These are phyloP conservation scores for Apiospora malaysiana DNA, from an alignment of 2,329 filamentous ascomycete genomes.

Conservation along the genomic window DNA sequence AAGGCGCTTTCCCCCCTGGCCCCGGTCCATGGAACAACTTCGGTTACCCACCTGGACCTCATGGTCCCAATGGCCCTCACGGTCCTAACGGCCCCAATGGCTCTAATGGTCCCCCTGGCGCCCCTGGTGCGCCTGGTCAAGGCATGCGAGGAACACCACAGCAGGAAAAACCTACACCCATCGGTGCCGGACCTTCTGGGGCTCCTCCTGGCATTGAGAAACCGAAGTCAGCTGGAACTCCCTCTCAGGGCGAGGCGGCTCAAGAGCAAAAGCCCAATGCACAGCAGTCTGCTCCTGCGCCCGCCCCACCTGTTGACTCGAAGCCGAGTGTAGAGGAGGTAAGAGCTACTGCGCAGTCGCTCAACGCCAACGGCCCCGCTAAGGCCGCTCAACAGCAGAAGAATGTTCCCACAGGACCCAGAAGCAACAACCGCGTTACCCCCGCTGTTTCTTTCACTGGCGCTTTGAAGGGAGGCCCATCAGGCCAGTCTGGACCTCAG, in stretches of 20 bases:
- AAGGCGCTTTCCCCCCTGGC: slow-evolving; percentile 69
- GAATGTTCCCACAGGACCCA: slow-evolving; percentile 52
- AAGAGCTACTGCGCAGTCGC: slow-evolving; percentile 57
- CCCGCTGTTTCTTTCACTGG: slow-evolving; percentile 70
- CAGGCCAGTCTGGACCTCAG: slow-evolving; percentile 35
- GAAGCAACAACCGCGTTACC: slow-evolving; percentile 59
- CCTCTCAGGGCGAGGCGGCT: slow-evolving; percentile 52
- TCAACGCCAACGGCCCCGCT: slow-evolving; percentile 28
- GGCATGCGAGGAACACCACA: slow-evolving; percentile 42
- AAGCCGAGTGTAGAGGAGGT: slow-evolving; percentile 66
- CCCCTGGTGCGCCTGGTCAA: slow-evolving; percentile 39
- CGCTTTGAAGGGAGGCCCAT: slow-evolving; percentile 39
- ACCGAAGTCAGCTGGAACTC: slow-evolving; percentile 50
- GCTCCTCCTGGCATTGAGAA: slow-evolving; percentile 55
- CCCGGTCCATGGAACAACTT: slow-evolving; percentile 64
- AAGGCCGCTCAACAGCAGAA: slow-evolving; percentile 44
- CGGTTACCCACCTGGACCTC: slow-evolving; percentile 66
- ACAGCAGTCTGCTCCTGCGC: slow-evolving; percentile 53
- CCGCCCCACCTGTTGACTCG: slow-evolving; percentile 70
- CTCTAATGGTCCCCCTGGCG: slow-evolving; percentile 48
- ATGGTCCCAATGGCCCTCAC: slow-evolving; percentile 55
- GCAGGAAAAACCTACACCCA: slow-evolving; percentile 56
- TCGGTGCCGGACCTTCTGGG: slow-evolving; percentile 53
- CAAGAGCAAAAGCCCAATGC: slow-evolving; percentile 60
- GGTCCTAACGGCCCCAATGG: slow-evolving; percentile 51